Percentiles rank a stretch among this genome's conserved stretches.
Conservation (phyloP, 2,329 filamentous ascomycete species). For the Colletotrichum plurivorum region DNA sequence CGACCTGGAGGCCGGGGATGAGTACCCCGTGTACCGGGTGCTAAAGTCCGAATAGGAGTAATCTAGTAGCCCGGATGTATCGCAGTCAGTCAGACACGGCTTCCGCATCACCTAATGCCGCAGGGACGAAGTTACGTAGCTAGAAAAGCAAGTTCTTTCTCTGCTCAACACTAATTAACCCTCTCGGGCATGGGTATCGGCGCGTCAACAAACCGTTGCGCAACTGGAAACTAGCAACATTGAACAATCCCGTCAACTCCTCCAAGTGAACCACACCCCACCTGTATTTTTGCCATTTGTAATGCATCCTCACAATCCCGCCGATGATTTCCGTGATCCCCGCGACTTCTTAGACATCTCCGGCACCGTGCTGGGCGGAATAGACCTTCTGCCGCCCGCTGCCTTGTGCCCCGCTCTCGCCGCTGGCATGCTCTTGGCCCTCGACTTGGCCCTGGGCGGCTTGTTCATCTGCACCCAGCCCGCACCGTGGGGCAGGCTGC, state of each 20-base stretch:
- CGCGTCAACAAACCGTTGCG: neutral
- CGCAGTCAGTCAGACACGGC: no score
- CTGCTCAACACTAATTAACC: neutral
- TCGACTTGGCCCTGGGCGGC: neutral
- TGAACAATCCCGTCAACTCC: neutral
- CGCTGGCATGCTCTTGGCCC: constrained; percentile 31
- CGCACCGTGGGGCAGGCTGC: constrained; percentile 33
- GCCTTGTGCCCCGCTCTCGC: neutral
- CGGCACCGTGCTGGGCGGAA: constrained; percentile 16
- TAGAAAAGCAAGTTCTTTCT: neutral
- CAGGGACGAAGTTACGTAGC: no score
- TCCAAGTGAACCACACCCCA: neutral
- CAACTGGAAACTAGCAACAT: neutral
- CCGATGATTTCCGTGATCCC: constrained; percentile 16
- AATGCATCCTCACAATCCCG: constrained; percentile 16
- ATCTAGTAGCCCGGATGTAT: no score
- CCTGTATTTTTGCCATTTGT: neutral
- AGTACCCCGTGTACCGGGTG: constrained; percentile 49
- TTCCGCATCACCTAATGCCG: no score
- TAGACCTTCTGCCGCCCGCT: constrained; percentile 3
- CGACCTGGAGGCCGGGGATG: constrained; percentile 45
- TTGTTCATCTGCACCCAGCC: constrained; percentile 44
- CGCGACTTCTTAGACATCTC: constrained; percentile 1
- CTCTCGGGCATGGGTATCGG: constrained; percentile 2
- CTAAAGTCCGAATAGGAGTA: neutral